Conservation (phyloP, 2,329 filamentous ascomycete species). For the Laburnicola sp. region DNA sequence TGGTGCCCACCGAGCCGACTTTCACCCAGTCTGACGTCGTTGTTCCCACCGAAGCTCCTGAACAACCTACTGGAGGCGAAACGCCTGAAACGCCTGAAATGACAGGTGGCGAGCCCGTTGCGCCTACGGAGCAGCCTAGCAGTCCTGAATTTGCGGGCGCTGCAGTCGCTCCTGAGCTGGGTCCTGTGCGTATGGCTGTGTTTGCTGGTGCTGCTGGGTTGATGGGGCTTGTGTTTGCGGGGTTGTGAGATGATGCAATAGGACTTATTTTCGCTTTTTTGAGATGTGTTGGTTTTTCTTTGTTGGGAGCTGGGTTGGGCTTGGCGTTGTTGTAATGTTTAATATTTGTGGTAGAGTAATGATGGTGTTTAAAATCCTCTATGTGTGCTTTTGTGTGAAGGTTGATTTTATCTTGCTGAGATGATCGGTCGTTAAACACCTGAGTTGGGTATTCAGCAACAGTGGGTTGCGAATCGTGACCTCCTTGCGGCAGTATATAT, state of each 20-base stretch:
- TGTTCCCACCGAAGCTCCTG: not conserved
- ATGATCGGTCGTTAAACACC: too few relatives aligned
- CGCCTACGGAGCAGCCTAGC: constrained; percentile 2
- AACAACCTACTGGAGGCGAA: not conserved
- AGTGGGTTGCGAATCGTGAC: too few relatives aligned
- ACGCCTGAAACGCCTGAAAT: not conserved
- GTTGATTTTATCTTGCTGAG: too few relatives aligned
- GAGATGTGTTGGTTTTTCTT: not conserved
- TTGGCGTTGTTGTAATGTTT: constrained; percentile 8
- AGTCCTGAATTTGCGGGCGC: constrained; percentile 19
- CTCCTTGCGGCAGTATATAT: too few relatives aligned
- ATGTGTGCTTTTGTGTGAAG: too few relatives aligned
- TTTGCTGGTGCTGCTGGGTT: constrained; percentile 21
- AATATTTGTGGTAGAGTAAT: not conserved
- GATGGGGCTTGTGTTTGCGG: constrained; percentile 29
- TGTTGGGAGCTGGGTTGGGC: not conserved
- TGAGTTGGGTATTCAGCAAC: too few relatives aligned
- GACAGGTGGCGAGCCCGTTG: not conserved
- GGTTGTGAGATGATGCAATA: constrained; percentile 12
- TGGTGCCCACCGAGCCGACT: constrained; percentile 7
- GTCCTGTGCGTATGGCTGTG: constrained; percentile 5
- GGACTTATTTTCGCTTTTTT: too few relatives aligned
- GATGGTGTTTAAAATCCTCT: too few relatives aligned
- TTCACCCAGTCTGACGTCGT: constrained; percentile 10
- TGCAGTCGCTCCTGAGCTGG: constrained; percentile 13